Base-by-base conservation (phyloP, 352 stramenopile genomes). In the Blastocystis sp. region DNA sequence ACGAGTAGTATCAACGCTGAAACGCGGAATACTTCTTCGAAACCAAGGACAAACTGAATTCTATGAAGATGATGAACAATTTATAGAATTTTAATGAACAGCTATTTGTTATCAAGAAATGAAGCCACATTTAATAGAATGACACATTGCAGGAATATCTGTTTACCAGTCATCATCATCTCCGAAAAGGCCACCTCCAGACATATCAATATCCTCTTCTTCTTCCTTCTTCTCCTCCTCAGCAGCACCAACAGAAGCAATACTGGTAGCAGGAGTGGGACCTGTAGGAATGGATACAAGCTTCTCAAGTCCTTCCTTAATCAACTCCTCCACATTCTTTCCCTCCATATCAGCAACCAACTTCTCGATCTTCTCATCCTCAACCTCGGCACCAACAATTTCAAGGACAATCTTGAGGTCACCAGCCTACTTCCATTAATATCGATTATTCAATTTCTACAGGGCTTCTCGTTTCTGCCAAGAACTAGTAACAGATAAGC, bases 381-480 rank as follows among this genome's bases (percentile, higher is more conserved):
- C 93, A 57, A 93, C 92, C 90, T 98, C 95, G 54, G 95, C 93
- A 87, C 94, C 95, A 70, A 94, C 94, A 56, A 95, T 94, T 84
- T 94, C 91, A 62, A 98, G 92, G 89, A 98, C 96, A 73, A 92
- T 92, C 79, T 93, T 95, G 82, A 98, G 92, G 78, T 98, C 95
- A 90, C 93, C 93, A 78, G 93, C 94, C 90, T 69, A 75, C 33
- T n/a, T n/a, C n/a, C n/a, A n/a, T n/a, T n/a, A n/a, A n/a, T n/a
- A n/a, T n/a, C n/a, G n/a, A n/a, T n/a, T n/a, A n/a, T n/a, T n/a
- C n/a, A n/a, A n/a, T n/a, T n/a, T n/a, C n/a, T n/a, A n/a, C n/a
- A n/a, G 57, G 11, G 57, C 2, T 64, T 64, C 57, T 11, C 2
- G 57, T 64, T 64, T 2, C 57, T 11, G 2, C 11, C 57, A 35